Base-by-base conservation (phyloP, 2,329 filamentous ascomycete genomes). In the Tolypocladium ophioglossoides region DNA sequence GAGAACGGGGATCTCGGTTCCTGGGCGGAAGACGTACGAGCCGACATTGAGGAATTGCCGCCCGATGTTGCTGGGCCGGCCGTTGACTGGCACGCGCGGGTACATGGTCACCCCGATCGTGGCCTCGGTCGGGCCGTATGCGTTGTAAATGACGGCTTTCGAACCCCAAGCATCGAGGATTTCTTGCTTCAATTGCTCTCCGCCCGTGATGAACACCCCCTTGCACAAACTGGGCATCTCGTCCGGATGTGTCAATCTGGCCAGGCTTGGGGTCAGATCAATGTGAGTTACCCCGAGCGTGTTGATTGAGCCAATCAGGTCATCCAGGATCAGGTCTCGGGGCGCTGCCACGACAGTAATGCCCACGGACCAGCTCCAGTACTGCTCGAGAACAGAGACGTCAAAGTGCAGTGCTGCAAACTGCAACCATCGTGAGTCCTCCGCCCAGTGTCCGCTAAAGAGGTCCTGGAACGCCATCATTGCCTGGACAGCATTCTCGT, bases 351-450 rank as follows among this genome's bases (percentile, higher is more conserved):
- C 86, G 0, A 96, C 79, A 4, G 87, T 85, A 30, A 96, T 91
- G 1, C 91, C 91, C 1, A 94, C 87, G 32, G 86, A 90, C 91
- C 91, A 96, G 55, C 86, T 94, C 90, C 90, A 96, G 67, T 92
- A 96, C 63, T 96, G 91, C 65, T 96, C 91, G 0, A 96, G 77
- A 0, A 96, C 87, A 1, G 89, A 94, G 4, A 96, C 91, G 62
- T 96, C 92, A 57, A 96, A 96, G 68, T 96, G 92, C 54, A 96
- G 89, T 0, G 90, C 91, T 1, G 92, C 92, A 64, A 96, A 96
- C 64, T 96, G 92, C 1, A 96, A 75, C 86, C 90, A 96, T 55
- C 87, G 82, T 0, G 91, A 95, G 0, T 79, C 66, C 0, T 75
- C 63, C 41, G 86, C 78, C 88, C 90, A 95, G 62, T 89, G 86